Evolutionary conservation across 2,329 filamentous ascomycete genomes (phyloP).

Genomic region (Venturia pyrina): DNA sequence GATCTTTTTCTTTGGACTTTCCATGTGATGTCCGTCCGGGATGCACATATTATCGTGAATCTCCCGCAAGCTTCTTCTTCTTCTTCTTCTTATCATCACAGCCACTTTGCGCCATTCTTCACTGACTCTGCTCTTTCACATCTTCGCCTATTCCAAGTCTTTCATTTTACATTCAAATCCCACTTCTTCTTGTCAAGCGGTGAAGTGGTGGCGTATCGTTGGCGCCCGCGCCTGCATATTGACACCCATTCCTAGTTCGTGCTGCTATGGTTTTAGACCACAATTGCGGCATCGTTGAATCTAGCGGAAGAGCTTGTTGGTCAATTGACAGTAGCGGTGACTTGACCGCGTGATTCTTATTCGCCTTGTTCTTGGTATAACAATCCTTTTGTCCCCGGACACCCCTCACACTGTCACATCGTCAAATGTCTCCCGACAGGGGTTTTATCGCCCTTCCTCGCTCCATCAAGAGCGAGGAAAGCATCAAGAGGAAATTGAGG

Average conservation of each 20-base stretch:
- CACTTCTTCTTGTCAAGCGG: background rate
- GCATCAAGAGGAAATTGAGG: background rate
- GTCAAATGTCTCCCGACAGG: conserved; percentile 5
- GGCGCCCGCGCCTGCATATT: conserved; percentile 5
- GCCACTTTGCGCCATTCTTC: background rate
- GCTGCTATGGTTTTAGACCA: background rate
- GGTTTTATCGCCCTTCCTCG: background rate
- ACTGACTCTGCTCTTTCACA: background rate
- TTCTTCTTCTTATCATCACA: too few relatives aligned
- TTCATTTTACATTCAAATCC: background rate
- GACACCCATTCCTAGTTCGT: background rate
- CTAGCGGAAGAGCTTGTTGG: background rate
- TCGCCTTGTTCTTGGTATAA: background rate
- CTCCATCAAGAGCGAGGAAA: background rate
- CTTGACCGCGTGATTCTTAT: background rate
- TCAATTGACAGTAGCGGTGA: conserved; percentile 1
- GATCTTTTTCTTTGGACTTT: background rate
- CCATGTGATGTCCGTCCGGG: conserved; percentile 1
- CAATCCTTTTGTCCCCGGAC: background rate
- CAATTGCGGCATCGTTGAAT: background rate
- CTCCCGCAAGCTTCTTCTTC: background rate
- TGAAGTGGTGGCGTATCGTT: background rate
- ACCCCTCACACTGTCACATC: background rate
- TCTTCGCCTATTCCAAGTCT: background rate
- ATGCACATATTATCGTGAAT: background rate